Percentiles rank a stretch among this genome's conserved stretches.
phyloP scores from a whole-genome alignment of 805 yeast genomes.

The Wilhelminamyces savonicus region DNA sequence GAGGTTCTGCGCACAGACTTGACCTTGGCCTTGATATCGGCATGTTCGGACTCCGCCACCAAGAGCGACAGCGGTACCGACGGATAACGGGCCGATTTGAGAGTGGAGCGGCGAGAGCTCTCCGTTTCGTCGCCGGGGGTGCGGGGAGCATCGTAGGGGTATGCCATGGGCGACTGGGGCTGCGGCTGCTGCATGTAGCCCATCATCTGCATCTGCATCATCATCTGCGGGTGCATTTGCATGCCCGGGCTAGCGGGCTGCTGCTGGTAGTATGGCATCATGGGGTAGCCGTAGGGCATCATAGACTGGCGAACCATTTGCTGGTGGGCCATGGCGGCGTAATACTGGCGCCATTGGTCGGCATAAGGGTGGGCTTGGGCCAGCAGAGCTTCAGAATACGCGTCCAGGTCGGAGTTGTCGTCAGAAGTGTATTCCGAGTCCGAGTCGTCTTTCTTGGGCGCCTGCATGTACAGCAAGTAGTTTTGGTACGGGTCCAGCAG shows the following conservation, averaged over 20 bases:
- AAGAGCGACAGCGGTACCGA: slow-evolving; percentile 25
- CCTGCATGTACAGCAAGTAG: too few species aligned
- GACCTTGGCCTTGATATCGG: slow-evolving; percentile 1
- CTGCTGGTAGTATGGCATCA: slow-evolving; percentile 3
- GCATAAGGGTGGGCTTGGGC: slow-evolving; percentile 22
- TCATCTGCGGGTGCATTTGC: too few species aligned
- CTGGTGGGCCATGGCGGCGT: slow-evolving; percentile 19
- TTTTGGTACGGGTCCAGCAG: too few species aligned
- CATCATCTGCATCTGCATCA: slow-evolving; percentile 10
- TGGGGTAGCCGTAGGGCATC: slow-evolving; percentile 5
- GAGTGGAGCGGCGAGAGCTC: slow-evolving; percentile 23
- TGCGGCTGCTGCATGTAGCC: slow-evolving; percentile 8
- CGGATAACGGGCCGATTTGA: slow-evolving; percentile 28
- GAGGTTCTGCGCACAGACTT: not conserved
- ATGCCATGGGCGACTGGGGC: slow-evolving; percentile 1
- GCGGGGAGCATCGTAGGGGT: not conserved
- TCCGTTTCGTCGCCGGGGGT: slow-evolving; percentile 5
- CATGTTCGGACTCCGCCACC: not conserved
- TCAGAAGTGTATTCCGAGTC: slow-evolving; percentile 5
- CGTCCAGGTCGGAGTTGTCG: too few species aligned
- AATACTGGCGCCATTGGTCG: slow-evolving; percentile 34
- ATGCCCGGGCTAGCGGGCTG: slow-evolving; percentile 2
- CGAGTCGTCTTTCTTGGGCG: slow-evolving; percentile 8
- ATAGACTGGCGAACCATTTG: too few species aligned
- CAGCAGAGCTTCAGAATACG: slow-evolving; percentile 4